Evolutionary conservation across 2,329 filamentous ascomycete species (phyloP).

Genomic region (Beauveria sp.): DNA sequence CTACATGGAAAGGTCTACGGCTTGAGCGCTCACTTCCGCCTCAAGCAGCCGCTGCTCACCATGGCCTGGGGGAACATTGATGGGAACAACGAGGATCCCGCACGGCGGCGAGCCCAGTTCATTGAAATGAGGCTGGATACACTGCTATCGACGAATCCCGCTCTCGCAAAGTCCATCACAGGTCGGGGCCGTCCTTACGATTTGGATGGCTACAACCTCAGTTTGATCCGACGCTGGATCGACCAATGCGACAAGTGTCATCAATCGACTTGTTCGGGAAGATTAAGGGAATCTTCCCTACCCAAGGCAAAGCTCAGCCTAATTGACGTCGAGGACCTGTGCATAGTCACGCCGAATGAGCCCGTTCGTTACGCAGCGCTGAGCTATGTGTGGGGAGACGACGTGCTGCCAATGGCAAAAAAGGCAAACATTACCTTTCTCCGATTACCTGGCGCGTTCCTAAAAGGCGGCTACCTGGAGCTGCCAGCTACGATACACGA

Average conservation of each 20-base stretch:
- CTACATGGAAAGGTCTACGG: not conserved
- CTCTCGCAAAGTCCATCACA: not conserved
- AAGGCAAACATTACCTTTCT: slow-evolving; percentile 1
- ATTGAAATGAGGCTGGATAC: not conserved
- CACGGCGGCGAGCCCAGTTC: not conserved
- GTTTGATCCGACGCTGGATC: slow-evolving; percentile 8
- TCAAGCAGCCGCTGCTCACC: slow-evolving; percentile 1
- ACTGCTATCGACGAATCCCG: slow-evolving; percentile 5
- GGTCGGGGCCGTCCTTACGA: slow-evolving; percentile 8
- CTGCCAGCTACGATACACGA: slow-evolving; percentile 9
- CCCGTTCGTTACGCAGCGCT: slow-evolving; percentile 9
- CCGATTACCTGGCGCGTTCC: slow-evolving; percentile 1
- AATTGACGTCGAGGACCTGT: slow-evolving; percentile 9
- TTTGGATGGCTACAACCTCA: not conserved
- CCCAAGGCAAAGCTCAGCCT: slow-evolving; percentile 2
- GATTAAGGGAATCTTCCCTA: not conserved
- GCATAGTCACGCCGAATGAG: slow-evolving; percentile 5
- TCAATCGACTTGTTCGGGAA: not conserved
- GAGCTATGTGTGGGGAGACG: slow-evolving; percentile 10
- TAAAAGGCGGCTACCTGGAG: not conserved
- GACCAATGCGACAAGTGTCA: slow-evolving; percentile 8
- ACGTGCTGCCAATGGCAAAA: not conserved
- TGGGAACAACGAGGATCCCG: not conserved
- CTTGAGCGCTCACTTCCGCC: slow-evolving; percentile 3
- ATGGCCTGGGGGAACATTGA: slow-evolving; percentile 2